Base-by-base conservation (phyloP, 1,284 basidiomycete genomes). In the Coniophora puteana region DNA sequence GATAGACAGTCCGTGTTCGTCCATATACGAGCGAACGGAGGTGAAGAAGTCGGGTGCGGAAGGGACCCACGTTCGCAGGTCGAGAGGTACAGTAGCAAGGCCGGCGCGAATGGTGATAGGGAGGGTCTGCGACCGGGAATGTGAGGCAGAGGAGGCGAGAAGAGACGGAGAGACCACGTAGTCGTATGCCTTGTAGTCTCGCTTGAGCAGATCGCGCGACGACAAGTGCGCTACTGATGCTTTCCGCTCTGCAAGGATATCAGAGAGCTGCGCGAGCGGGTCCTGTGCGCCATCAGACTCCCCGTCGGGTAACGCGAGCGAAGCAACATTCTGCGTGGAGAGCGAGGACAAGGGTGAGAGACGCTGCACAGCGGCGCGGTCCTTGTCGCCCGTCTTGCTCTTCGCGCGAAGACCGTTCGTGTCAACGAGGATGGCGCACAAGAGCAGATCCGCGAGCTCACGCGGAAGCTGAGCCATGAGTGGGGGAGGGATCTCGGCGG, bases 101-200 rank as follows among this genome's bases (percentile, higher is more conserved):
- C 93, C 93, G 4, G 77, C 69, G 38, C 46, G 62, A 22, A 60
- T 47, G 23, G 39, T 30, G 27, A 30, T 2, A n/a, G n/a, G n/a
- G n/a, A n/a, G n/a, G n/a, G n/a, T n/a, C n/a, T n/a, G n/a, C n/a
- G n/a, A n/a, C n/a, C n/a, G n/a, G n/a, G n/a, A n/a, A n/a, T n/a
- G n/a, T 14, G 17, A 18, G 3, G 62, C 66, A 39, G 59, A 63
- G 35, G 67, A 66, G 12, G 69, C 52, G 20, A 65, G 62, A 30
- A 52, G 57, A 37, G 61, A 58, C 10, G 59, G 45, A 14, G 60
- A 53, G 1, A 76, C 73, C 3, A 62, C 59, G 51, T 77, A 67
- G 3, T 58, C 53, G 58, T 92, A 94, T 54, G 94, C 83, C 62
- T 99, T 98, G 73, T 94, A 99, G 63, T 98, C 95, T 14, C 95